Evolutionary conservation across 371 early-diverging fungal species (phyloP), one percentile per base, ranked within the genome.

Genomic region (Mortierella sp.): DNA sequence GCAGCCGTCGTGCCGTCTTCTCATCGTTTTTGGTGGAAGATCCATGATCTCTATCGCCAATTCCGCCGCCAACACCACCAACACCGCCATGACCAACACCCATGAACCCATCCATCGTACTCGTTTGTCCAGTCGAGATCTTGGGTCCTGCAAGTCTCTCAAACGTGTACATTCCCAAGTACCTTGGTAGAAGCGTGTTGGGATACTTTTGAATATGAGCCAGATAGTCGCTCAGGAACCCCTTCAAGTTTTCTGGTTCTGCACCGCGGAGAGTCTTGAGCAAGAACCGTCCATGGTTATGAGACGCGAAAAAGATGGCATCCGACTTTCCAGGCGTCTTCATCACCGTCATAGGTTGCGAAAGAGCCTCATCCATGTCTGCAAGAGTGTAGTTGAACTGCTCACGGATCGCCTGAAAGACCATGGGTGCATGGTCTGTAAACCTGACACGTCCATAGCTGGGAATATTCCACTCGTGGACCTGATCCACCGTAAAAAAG

Each of bases 121-220:
- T 30, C 0, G 42, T 0, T 4, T 24, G 42, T 14, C 31, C 34
- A 21, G 34, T 48, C 23, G 27, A 14, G 9, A 60, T 18, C 58
- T 69, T 69, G 23, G 64, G 28, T 8, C 47, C 61, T 0, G 69
- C 28, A 1, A 76, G 26, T 16, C 61, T 53, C 64, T 87, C 88
- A 62, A 86, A 85, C 2, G 84, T 83, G 68, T 82, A 87, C 67
- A 85, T 79, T 10, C 88, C 88, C 28, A 87, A 64, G 59, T 87
- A 87, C 1, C 85, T 78, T 24, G 88, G 88, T 19, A 87, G 67
- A 5, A 87, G 63, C 8, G 88, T 84, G 53, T 80, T 76, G 3
- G 82, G 83, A 57, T 83, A 19, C 49, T 72, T 57, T 8, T 67
- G 58, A 6, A 84, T 71, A 64, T 84, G 80, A 1, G 72, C 53